A percentile compares a stretch with the other conserved stretches of the same genome.
phyloP scores from a whole-genome alignment of 768 basidiomycete species.

The Leucosporidium yakuticum region DNA sequence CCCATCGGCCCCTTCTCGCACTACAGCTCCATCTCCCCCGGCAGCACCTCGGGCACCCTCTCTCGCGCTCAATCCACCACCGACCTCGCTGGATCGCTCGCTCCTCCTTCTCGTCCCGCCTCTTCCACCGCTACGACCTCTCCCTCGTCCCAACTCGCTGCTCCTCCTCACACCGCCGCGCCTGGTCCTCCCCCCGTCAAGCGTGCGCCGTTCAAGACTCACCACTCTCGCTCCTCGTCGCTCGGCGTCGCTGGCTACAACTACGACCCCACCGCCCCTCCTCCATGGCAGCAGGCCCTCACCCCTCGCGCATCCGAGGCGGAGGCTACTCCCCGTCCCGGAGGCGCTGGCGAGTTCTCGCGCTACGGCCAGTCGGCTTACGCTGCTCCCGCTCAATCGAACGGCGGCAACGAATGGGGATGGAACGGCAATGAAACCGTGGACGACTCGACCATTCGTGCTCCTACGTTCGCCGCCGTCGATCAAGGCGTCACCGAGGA shows the following conservation, averaged over 20 bases:
- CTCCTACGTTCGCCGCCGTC: slow-evolving; percentile 58
- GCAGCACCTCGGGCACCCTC: slow-evolving; percentile 34
- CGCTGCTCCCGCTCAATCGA: neutral
- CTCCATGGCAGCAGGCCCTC: slow-evolving; percentile 20
- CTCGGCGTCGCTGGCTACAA: slow-evolving; percentile 35
- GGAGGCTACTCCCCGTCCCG: neutral
- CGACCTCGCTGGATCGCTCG: slow-evolving; percentile 14
- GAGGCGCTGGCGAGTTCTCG: too few species aligned
- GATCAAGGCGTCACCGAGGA: slow-evolving; percentile 44
- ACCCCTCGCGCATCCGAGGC: neutral
- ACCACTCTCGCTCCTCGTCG: slow-evolving; percentile 34
- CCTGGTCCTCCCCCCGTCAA: slow-evolving; percentile 65
- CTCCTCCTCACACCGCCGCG: slow-evolving; percentile 48
- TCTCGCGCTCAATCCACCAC: slow-evolving; percentile 36
- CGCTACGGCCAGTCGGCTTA: neutral
- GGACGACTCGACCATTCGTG: neutral
- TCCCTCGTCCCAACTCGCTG: neutral
- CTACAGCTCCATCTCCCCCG: slow-evolving; percentile 83
- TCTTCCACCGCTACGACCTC: slow-evolving; percentile 19
- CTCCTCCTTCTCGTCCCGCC: slow-evolving; percentile 8
- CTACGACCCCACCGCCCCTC: slow-evolving; percentile 36
- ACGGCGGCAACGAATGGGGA: neutral
- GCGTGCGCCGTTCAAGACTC: slow-evolving; percentile 48
- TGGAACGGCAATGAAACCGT: neutral
- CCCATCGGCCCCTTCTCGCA: slow-evolving; percentile 75